Percentiles rank a stretch among this genome's conserved stretches.
These are phyloP conservation scores for Saccharomycopsis schoenii DNA, from an alignment of 805 yeast species.

Conservation along the genomic window DNA sequence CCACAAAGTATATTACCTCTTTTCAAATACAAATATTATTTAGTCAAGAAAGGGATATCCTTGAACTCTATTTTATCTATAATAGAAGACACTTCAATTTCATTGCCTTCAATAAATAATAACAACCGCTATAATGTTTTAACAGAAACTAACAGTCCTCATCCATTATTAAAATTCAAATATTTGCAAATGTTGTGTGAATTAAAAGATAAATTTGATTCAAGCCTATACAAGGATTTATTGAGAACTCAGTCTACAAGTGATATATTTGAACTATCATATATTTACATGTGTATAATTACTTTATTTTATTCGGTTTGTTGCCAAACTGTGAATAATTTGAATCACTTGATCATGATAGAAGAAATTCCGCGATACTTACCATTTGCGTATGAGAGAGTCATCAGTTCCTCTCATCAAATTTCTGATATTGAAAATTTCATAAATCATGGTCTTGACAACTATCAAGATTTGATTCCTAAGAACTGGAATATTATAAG, in stretches of 20 bases:
- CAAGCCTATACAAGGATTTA: background rate
- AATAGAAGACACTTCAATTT: background rate
- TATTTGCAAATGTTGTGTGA: background rate
- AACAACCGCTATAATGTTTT: background rate
- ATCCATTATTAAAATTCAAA: background rate
- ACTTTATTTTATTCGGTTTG: background rate
- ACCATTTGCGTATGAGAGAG: slow-evolving; percentile 16
- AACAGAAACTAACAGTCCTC: background rate
- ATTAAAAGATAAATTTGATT: background rate
- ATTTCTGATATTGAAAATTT: background rate
- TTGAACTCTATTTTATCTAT: background rate
- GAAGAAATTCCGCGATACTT: slow-evolving; percentile 10
- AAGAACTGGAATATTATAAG: slow-evolving; percentile 48
- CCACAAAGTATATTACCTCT: background rate
- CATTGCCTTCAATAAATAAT: background rate
- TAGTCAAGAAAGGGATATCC: background rate
- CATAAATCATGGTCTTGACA: background rate
- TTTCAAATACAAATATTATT: background rate
- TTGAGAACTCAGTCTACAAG: background rate
- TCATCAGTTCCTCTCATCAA: background rate
- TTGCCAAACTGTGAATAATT: background rate
- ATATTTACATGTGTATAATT: background rate
- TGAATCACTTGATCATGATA: background rate
- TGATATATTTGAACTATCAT: background rate
- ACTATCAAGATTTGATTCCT: slow-evolving; percentile 27